Conservation (phyloP, 768 basidiomycete species). For the Termitomyces eurrhizus region DNA sequence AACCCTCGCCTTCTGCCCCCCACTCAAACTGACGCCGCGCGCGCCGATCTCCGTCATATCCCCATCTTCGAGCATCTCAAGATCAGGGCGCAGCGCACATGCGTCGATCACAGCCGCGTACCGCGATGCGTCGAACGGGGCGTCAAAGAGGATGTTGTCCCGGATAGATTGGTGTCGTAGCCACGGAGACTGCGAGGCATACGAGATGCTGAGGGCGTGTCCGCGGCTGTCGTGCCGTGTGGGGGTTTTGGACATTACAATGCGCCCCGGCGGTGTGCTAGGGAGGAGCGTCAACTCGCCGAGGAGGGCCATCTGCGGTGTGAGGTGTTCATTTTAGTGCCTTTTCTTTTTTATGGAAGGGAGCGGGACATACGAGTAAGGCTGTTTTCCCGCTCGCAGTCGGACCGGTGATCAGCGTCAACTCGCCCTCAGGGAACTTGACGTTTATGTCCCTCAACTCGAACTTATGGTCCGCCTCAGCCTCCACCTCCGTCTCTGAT, state of each 20-base stretch:
- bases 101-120: constrained; percentile 77
- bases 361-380: constrained; percentile 45
- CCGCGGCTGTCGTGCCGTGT: constrained; percentile 58
- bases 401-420: constrained; percentile 73
- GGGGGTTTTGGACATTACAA: constrained; percentile 66
- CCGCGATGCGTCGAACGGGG: constrained; percentile 65
- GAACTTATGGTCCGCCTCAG: constrained; percentile 39
- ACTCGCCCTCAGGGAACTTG: constrained; percentile 65
- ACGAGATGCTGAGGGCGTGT: constrained; percentile 60
- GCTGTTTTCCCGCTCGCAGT: constrained; percentile 86
- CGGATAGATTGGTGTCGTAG: constrained; percentile 68
- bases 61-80: constrained; percentile 83
- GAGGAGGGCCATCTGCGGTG: constrained; percentile 56
- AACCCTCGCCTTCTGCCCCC: constrained; percentile 81
- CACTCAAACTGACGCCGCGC: constrained; percentile 72
- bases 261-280: constrained; percentile 28
- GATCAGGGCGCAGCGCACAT: constrained; percentile 78
- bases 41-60: constrained; percentile 83
- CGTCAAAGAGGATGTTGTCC: constrained; percentile 80
- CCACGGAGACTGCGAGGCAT: constrained; percentile 73
- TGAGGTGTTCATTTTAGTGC: neutral
- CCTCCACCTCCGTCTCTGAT: constrained; percentile 5
- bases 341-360: neutral
- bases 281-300: constrained; percentile 62
- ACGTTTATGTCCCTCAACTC: constrained; percentile 65